These are phyloP conservation scores for Fusarium tanahbumbuense DNA, from an alignment of 2,329 filamentous ascomycete genomes.

Conservation along the genomic window DNA sequence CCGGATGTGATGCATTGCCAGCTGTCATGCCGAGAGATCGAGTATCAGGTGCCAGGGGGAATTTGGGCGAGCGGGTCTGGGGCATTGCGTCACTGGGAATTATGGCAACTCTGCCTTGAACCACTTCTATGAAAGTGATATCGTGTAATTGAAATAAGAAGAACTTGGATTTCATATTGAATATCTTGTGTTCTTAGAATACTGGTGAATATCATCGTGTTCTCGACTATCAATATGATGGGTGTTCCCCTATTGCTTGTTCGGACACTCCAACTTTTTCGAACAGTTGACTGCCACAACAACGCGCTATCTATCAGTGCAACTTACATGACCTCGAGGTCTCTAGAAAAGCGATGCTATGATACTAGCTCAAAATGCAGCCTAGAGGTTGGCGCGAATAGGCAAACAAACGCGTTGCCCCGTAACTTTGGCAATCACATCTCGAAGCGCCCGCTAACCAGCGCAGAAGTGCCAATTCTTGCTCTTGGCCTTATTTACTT, in stretches of 20 bases:
- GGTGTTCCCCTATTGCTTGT: neutral
- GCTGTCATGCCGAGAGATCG: neutral
- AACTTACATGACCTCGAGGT: neutral
- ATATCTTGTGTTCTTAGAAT: neutral
- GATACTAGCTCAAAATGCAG: neutral
- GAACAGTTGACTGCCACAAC: neutral
- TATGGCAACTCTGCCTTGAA: neutral
- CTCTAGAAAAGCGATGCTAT: fast-evolving
- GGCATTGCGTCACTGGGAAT: neutral
- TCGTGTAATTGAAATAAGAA: fast-evolving
- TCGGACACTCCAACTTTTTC: fast-evolving
- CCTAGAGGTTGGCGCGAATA: neutral
- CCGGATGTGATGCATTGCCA: neutral
- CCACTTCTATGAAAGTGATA: neutral
- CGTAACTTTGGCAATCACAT: neutral
- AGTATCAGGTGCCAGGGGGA: neutral
- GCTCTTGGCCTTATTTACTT: neutral
- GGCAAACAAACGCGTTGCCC: neutral
- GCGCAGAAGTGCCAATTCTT: neutral
- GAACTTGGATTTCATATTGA: fast-evolving
- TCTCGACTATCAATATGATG: fast-evolving
- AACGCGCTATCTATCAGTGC: fast-evolving
- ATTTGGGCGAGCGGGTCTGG: neutral
- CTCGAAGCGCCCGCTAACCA: neutral
- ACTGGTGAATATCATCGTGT: fast-evolving